Evolutionary conservation across 169 alveolate genomes (phyloP).

Genomic region (Cystoisospora suis): DNA sequence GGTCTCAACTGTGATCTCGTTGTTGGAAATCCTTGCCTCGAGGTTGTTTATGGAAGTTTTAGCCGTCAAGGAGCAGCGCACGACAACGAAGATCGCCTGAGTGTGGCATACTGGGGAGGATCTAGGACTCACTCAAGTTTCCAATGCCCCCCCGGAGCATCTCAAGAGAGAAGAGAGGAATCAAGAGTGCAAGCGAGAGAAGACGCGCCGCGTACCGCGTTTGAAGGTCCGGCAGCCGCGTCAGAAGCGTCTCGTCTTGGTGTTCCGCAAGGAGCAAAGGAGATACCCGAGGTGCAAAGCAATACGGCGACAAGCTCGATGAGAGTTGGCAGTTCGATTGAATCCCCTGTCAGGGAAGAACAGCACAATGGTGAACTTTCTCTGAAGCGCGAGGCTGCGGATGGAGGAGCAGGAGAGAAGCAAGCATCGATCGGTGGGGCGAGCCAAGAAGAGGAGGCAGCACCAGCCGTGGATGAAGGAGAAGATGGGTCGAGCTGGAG

Average conservation of each 20-base stretch:
- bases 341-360: too few relatives aligned
- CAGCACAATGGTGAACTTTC: too few relatives aligned
- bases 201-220: neutral
- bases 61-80: slow-evolving; percentile 1
- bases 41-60: slow-evolving; percentile 10
- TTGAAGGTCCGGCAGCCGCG: neutral
- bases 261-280: neutral
- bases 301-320: too few relatives aligned
- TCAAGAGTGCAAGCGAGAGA: neutral
- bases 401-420: neutral
- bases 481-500: too few relatives aligned
- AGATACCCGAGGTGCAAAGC: neutral
- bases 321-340: too few relatives aligned
- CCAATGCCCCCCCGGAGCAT: neutral
- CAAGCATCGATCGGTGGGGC: neutral
- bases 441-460: too few relatives aligned
- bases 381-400: neutral
- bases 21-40: neutral
- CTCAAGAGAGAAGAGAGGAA: too few relatives aligned
- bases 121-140: neutral
- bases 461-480: too few relatives aligned
- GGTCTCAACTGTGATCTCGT: too few relatives aligned
- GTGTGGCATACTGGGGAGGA: slow-evolving; percentile 39
- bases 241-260: neutral
- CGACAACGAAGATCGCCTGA: slow-evolving; percentile 45